Evolutionary conservation across 495 filamentous ascomycete species (phyloP).

Genomic region (Penicillium desertorum): DNA sequence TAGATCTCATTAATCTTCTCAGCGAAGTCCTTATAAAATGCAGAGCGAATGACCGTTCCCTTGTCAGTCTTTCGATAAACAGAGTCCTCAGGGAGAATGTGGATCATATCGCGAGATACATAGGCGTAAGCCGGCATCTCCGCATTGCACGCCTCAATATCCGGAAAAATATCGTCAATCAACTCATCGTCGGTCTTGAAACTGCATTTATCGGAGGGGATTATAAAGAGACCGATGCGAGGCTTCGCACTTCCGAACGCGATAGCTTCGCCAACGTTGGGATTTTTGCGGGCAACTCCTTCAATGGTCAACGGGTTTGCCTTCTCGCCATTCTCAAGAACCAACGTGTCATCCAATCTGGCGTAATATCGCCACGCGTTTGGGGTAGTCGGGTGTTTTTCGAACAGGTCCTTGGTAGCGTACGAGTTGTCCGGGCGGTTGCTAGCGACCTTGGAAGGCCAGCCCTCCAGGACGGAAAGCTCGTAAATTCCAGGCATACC

Average conservation of each 20-base stretch:
- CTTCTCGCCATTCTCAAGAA: constrained; percentile 62
- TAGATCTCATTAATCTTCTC: constrained; percentile 47
- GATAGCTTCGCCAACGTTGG: constrained; percentile 30
- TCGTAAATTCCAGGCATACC: constrained; percentile 47
- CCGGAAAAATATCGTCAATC: constrained; percentile 45
- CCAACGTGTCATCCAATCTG: constrained; percentile 57
- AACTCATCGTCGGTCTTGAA: constrained; percentile 36
- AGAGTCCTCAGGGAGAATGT: constrained; percentile 37
- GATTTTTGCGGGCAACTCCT: constrained; percentile 31
- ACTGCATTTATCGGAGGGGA: constrained; percentile 32
- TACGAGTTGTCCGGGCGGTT: constrained; percentile 59
- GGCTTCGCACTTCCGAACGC: constrained; percentile 30
- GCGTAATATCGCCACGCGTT: constrained; percentile 58
- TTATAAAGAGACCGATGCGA: constrained; percentile 41
- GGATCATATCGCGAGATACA: constrained; percentile 50
- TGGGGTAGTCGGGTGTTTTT: constrained; percentile 46
- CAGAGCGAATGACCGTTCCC: constrained; percentile 51
- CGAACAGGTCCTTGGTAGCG: constrained; percentile 58
- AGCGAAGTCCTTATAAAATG: constrained; percentile 46
- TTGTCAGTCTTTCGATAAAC: constrained; percentile 52
- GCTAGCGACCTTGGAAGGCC: constrained; percentile 60
- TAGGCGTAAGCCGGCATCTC: constrained; percentile 48
- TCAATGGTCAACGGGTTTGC: constrained; percentile 61
- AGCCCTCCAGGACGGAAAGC: constrained; percentile 53
- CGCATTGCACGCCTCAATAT: constrained; percentile 44